Conservation (phyloP, 352 stramenopile genomes). For the Globisporangium apiculatum region DNA sequence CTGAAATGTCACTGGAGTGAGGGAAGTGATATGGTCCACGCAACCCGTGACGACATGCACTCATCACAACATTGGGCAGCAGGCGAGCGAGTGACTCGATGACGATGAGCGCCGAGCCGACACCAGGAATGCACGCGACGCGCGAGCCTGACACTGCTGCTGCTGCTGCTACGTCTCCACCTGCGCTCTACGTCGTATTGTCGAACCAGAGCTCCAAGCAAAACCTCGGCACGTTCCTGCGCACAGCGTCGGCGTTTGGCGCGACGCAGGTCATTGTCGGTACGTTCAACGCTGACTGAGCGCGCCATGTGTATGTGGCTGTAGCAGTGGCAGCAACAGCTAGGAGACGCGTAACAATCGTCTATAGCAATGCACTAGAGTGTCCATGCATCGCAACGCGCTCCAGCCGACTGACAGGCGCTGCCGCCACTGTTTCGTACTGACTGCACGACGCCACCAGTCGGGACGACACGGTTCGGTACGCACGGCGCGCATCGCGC, state of each 20-base stretch:
- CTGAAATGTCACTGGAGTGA: too few relatives aligned
- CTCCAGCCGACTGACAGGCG: too few relatives aligned
- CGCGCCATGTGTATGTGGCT: neutral
- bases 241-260: conserved; percentile 68
- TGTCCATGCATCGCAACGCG: too few relatives aligned
- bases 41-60: too few relatives aligned
- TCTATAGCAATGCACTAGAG: too few relatives aligned
- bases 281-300: conserved; percentile 14
- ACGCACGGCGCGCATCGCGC: conserved; percentile 70
- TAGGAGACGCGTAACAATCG: too few relatives aligned
- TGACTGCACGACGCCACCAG: conserved; percentile 16
- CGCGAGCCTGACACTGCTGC: neutral
- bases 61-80: too few relatives aligned
- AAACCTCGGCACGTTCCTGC: conserved; percentile 75
- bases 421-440: neutral
- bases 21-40: too few relatives aligned
- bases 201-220: conserved; percentile 66
- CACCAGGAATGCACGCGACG: neutral
- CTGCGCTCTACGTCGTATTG: conserved; percentile 63
- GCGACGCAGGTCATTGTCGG: conserved; percentile 67
- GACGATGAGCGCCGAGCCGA: neutral
- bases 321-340: neutral
- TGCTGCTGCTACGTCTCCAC: conserved; percentile 1
- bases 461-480: conserved; percentile 68
- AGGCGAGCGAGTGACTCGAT: too few relatives aligned